These are phyloP conservation scores for Oryza australiensis DNA, from an alignment of 176 grass and related monocot species.

Conservation along the genomic window DNA sequence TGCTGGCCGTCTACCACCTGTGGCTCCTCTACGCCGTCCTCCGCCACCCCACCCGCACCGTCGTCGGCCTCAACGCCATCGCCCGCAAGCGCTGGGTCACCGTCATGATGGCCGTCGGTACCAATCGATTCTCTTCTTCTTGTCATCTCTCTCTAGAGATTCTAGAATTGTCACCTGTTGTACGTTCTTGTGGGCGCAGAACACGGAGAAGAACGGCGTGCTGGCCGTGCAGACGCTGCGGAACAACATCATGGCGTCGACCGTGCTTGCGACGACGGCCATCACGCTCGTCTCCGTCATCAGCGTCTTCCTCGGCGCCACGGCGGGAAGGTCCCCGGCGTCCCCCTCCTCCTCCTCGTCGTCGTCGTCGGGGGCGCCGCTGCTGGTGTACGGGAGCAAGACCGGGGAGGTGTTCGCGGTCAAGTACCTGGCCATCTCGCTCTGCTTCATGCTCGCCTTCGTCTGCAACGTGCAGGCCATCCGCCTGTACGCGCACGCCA, in stretches of 20 bases:
- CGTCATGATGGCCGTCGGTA: slow-evolving; percentile 73
- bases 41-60: slow-evolving; percentile 48
- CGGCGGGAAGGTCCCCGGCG: not conserved
- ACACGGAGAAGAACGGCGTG: slow-evolving; percentile 65
- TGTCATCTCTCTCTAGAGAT: too few relatives aligned
- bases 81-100: slow-evolving; percentile 66
- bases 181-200: not conserved
- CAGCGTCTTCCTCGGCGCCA: slow-evolving; percentile 67
- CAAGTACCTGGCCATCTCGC: slow-evolving; percentile 75
- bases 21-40: slow-evolving; percentile 66
- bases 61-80: slow-evolving; percentile 73
- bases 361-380: not conserved
- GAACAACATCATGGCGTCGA: slow-evolving; percentile 96
- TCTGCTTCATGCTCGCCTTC: slow-evolving; percentile 87
- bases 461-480: slow-evolving; percentile 89
- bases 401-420: slow-evolving; percentile 43
- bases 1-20: slow-evolving; percentile 55
- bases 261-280: slow-evolving; percentile 72
- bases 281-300: slow-evolving; percentile 80
- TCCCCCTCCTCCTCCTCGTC: not conserved
- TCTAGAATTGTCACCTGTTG: not conserved
- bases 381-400: slow-evolving; percentile 71
- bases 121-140: not conserved
- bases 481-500: slow-evolving; percentile 72
- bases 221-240: slow-evolving; percentile 79